Evolutionary conservation across 148 eudicot genomes (phyloP), one percentile per base, ranked within the genome.

Genomic region (Heliamphora exappendiculata): DNA sequence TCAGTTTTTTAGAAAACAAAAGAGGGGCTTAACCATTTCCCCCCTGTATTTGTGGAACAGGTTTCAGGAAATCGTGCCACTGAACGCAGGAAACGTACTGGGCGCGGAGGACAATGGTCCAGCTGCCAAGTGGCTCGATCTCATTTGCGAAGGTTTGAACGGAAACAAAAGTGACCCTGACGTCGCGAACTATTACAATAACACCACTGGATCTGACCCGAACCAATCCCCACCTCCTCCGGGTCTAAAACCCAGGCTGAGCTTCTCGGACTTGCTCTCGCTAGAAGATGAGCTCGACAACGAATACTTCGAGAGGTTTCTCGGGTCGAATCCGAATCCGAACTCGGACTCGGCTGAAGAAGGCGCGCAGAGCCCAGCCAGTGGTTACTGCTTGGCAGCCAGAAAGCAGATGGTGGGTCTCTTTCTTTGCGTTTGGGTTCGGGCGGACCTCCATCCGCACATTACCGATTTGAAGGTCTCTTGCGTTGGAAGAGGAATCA

Each of bases 331-430:
- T 42, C 64, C 67, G 44, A 49, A 76, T 42, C 64, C 81, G 44
- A 70, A 59, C 80, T 67, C 76, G 4, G 57, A 62, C 28, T 13
- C 53, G 0, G 51, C 49, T 33, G 81, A 73, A 28, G 87, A 84
- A 55, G 69, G 67, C 20, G 75, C 82, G 10, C 84, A 80, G 0
- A 54, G 78, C 24, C 82, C 68, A 13, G 31, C 26, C 1, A 13
- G 42, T 8, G 39, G 62, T 8, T 89, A 84, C 39, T 62, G 81
- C 47, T 75, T 87, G 41, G 88, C 81, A 20, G 88, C 86, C 0
- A 89, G 93, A 64, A 89, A 89, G 55, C 90, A 89, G 69, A 89
- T 89, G 93, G 93, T 89, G 11, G 93, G 93, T 11, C 54, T 89
- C 22, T 89, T 87, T 64, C 34, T 87, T 17, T 89, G 93, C 17